These are phyloP conservation scores for Anthoceros angustus DNA, from an alignment of 225 moss, liverwort and hornwort genomes.

Conservation along the genomic window DNA sequence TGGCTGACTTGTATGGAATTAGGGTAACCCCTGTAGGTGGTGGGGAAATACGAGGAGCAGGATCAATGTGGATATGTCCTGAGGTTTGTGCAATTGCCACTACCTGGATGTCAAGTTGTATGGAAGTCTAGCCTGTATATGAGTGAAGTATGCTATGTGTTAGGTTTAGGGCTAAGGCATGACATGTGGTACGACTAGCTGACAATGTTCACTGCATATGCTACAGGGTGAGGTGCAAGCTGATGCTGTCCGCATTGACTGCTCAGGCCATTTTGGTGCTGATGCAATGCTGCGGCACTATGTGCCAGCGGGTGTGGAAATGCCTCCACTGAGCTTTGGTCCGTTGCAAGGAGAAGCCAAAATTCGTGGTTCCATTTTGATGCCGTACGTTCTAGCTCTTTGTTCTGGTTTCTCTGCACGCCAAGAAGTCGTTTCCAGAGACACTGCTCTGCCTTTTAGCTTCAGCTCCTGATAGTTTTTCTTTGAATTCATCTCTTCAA, in stretches of 20 bases:
- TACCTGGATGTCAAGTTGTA: background rate
- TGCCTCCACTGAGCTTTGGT: conserved; percentile 71
- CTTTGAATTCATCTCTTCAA: background rate
- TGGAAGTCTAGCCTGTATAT: background rate
- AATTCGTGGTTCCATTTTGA: conserved; percentile 86
- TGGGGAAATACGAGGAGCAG: conserved; percentile 91
- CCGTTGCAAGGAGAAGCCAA: conserved; percentile 58
- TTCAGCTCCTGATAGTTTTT: background rate
- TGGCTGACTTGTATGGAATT: conserved; percentile 89
- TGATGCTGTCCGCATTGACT: conserved; percentile 75
- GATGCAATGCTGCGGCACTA: conserved; percentile 65
- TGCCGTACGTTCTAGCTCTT: conserved; percentile 36
- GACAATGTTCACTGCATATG: background rate
- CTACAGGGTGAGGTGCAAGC: conserved; percentile 77
- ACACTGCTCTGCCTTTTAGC: background rate
- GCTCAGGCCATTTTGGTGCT: conserved; percentile 72
- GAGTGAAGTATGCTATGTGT: background rate
- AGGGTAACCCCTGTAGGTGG: conserved; percentile 86
- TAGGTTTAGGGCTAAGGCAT: no score
- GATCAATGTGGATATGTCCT: conserved; percentile 90
- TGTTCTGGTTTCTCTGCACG: background rate
- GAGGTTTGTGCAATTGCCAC: conserved; percentile 37
- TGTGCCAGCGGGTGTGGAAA: conserved; percentile 55
- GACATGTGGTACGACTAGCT: background rate
- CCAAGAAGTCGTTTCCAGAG: background rate